A percentile compares a stretch with the other conserved stretches of the same genome.
These are phyloP conservation scores for Neopestalotiopsis sp. DNA, from an alignment of 2,329 filamentous ascomycete genomes.

Conservation along the genomic window DNA sequence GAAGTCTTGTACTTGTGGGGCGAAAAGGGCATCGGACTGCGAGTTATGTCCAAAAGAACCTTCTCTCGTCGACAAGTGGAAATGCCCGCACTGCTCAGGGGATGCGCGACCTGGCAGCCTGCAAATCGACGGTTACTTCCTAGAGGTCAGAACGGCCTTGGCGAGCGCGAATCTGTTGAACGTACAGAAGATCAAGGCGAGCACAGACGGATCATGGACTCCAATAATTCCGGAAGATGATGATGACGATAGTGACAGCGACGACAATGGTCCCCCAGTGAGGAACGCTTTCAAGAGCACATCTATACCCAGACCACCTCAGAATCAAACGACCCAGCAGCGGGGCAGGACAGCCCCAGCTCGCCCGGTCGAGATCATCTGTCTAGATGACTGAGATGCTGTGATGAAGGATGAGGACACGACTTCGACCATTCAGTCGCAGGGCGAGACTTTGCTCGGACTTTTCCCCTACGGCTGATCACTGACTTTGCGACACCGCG, in stretches of 20 bases:
- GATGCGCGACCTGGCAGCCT: constrained; percentile 80
- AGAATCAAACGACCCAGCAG: neutral
- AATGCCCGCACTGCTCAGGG: constrained; percentile 79
- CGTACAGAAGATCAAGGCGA: constrained; percentile 66
- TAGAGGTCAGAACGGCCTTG: constrained; percentile 64
- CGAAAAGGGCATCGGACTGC: constrained; percentile 40
- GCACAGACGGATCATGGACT: constrained; percentile 70
- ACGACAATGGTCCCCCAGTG: constrained; percentile 28
- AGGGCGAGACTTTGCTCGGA: neutral
- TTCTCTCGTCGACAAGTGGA: constrained; percentile 74
- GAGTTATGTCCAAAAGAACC: constrained; percentile 51
- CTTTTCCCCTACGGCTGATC: neutral
- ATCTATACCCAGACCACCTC: constrained; percentile 7
- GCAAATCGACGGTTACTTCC: constrained; percentile 76
- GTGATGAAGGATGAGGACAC: neutral
- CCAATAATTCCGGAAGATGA: constrained; percentile 45
- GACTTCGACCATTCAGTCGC: neutral
- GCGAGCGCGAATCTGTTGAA: constrained; percentile 51
- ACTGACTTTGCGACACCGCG: neutral
- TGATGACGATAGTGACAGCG: constrained; percentile 36
- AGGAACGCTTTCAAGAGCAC: neutral
- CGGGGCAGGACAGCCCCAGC: neutral
- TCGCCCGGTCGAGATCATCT: constrained; percentile 18
- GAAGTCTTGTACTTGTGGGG: constrained; percentile 40
- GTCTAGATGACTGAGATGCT: constrained; percentile 16